Evolutionary conservation across 108 stramenopile species (phyloP).

Genomic region (Skeletonema costatum): DNA sequence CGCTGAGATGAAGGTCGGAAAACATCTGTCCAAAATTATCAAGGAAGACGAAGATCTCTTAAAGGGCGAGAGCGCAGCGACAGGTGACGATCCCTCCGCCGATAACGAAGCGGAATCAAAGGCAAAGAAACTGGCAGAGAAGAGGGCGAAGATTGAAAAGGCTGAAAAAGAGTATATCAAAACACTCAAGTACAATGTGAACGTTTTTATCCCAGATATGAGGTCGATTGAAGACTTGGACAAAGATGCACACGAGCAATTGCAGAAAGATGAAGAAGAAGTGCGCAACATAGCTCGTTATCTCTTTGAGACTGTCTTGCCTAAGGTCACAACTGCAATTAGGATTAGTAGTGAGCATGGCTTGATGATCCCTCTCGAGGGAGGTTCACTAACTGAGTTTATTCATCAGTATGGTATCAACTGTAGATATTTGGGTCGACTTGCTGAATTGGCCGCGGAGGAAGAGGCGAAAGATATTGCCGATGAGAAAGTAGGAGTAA

Average conservation of each 20-base stretch:
- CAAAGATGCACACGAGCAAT: slow-evolving; percentile 55
- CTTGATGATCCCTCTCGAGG: slow-evolving; percentile 75
- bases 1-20: slow-evolving; percentile 59
- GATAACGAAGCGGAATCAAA: slow-evolving; percentile 1
- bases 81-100: slow-evolving; percentile 4
- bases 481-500: slow-evolving; percentile 45
- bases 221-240: slow-evolving; percentile 63
- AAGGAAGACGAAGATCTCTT: slow-evolving; percentile 26
- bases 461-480: slow-evolving; percentile 81
- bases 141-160: slow-evolving; percentile 39
- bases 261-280: slow-evolving; percentile 85
- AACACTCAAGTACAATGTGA: slow-evolving; percentile 83
- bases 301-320: slow-evolving; percentile 88
- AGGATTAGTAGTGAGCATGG: slow-evolving; percentile 45
- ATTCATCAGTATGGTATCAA: slow-evolving; percentile 94
- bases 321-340: slow-evolving; percentile 69
- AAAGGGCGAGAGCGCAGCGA: slow-evolving; percentile 23
- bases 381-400: slow-evolving; percentile 77
- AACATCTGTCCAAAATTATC: slow-evolving; percentile 45
- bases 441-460: slow-evolving; percentile 76
- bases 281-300: slow-evolving; percentile 75
- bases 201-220: slow-evolving; percentile 88
- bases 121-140: not conserved
- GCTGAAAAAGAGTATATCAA: slow-evolving; percentile 76
- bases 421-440: slow-evolving; percentile 92